phyloP scores from a whole-genome alignment of 805 yeast genomes.

The Komagataella populi region DNA sequence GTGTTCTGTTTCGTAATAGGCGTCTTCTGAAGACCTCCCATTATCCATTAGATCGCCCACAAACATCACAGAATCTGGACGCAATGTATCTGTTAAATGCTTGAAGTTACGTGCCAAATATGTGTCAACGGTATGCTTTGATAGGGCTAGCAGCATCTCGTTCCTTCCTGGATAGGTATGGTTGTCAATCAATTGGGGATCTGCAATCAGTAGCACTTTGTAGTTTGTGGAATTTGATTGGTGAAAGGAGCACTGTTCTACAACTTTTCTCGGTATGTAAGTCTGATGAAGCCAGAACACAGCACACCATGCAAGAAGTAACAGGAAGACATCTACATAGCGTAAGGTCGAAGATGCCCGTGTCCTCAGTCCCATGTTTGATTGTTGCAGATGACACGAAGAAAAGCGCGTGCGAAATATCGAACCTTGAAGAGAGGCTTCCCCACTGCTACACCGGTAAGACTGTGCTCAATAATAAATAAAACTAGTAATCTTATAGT shows the following conservation, averaged over 20 bases:
- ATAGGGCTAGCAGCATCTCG: conserved; percentile 31
- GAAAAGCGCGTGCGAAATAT: background rate
- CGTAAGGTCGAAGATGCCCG: background rate
- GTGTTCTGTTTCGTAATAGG: conserved; percentile 52
- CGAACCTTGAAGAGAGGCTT: background rate
- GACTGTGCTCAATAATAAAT: background rate
- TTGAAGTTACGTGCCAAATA: conserved; percentile 71
- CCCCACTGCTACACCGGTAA: background rate
- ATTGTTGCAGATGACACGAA: background rate
- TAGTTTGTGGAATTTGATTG: background rate
- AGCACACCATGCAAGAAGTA: background rate
- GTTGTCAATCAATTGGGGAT: conserved; percentile 85
- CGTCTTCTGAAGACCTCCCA: conserved; percentile 40
- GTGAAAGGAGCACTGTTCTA: background rate
- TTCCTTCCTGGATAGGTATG: conserved; percentile 76
- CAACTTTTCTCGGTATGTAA: background rate
- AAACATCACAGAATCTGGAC: conserved; percentile 68
- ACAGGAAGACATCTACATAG: background rate
- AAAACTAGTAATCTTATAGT: background rate
- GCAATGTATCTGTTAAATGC: conserved; percentile 37
- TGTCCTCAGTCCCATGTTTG: background rate
- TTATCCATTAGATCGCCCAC: conserved; percentile 92
- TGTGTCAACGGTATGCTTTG: conserved; percentile 55
- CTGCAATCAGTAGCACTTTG: conserved; percentile 47
- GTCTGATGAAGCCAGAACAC: background rate